Base-by-base conservation (phyloP, 768 basidiomycete species). In the Lyophyllum atratum region DNA sequence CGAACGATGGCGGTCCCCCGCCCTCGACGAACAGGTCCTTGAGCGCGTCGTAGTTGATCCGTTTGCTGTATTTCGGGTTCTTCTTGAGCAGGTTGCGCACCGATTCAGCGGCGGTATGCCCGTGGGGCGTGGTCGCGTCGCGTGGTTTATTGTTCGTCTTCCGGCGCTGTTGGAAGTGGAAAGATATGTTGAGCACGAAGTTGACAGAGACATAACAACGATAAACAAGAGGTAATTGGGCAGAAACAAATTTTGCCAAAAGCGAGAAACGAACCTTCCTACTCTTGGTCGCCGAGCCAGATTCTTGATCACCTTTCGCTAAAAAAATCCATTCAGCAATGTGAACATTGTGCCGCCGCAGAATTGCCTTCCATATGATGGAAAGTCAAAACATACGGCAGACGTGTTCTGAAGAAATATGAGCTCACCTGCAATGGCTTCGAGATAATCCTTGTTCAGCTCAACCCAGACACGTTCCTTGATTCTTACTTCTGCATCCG, bases 381-480 rank as follows among this genome's bases (percentile, higher is more conserved):
- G 17, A 56, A 37, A 19, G 8, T 34, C 24, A 46, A 19, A 48
- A 49, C 31, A 57, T n/a, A 37, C n/a, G 39, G 21, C 48, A 21
- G 21, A 40, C 63, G 17, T 1, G 31, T n/a, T 50, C 11, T 37
- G n/a, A 56, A 61, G 31, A 37, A 57, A 76, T 84, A 69, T 63
- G 43, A 24, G 43, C 43, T 44, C 12, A 91, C 93, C 90, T 51
- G 93, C 94, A 31, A 95, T 77, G 15, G 89, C 86, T 68, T 94
- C 90, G 33, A 98, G 74, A 70, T 96, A 98, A 29, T 97, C 95
- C 63, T 82, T 82, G 70, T 97, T 97, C 65, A 93, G 77, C 73
- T 95, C 93, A 47, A 95, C 93, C 95, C 95, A 98, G 1, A 97
- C 85, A 11, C 92, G 85, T 69, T 93, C 92, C 70, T 92, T 98